These are phyloP conservation scores for Fraxinus cuspidata DNA, from an alignment of 257 asterid species.

Conservation along the genomic window DNA sequence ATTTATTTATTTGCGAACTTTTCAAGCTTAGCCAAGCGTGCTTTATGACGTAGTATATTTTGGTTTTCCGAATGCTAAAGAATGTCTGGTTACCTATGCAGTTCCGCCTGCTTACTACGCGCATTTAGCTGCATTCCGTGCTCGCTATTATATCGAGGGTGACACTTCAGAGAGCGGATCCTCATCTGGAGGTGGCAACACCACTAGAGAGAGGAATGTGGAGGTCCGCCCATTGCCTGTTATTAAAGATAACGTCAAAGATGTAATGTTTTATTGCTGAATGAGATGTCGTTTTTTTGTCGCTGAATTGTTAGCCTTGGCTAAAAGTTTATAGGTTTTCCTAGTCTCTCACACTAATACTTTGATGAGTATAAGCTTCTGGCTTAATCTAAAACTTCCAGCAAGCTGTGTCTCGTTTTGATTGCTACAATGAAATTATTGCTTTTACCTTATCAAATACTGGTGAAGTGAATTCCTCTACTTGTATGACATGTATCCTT, in stretches of 20 bases:
- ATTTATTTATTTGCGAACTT: not conserved
- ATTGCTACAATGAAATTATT: not conserved
- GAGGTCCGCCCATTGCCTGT: constrained; percentile 43
- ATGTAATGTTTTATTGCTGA: constrained; percentile 15
- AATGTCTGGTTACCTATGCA: constrained; percentile 26
- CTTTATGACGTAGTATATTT: not conserved
- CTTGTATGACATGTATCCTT: not conserved
- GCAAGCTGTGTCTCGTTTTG: not conserved
- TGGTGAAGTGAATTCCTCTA: not conserved
- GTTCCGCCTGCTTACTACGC: constrained; percentile 93
- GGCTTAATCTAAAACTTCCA: not conserved
- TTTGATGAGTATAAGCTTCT: not conserved
- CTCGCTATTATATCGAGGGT: constrained; percentile 65
- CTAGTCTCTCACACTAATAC: too few species aligned
- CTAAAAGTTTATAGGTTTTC: not conserved
- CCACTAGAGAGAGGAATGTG: constrained; percentile 37
- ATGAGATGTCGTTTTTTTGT: not conserved
- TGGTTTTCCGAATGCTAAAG: not conserved
- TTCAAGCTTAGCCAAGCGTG: not conserved
- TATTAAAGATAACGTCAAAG: constrained; percentile 50
- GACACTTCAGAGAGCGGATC: constrained; percentile 50
- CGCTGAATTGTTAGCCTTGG: not conserved
- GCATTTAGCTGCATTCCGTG: constrained; percentile 76
- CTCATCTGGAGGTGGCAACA: constrained; percentile 25
- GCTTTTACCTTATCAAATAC: not conserved